phyloP scores from a whole-genome alignment of 768 basidiomycete species.

The Tulasnella sp. region DNA sequence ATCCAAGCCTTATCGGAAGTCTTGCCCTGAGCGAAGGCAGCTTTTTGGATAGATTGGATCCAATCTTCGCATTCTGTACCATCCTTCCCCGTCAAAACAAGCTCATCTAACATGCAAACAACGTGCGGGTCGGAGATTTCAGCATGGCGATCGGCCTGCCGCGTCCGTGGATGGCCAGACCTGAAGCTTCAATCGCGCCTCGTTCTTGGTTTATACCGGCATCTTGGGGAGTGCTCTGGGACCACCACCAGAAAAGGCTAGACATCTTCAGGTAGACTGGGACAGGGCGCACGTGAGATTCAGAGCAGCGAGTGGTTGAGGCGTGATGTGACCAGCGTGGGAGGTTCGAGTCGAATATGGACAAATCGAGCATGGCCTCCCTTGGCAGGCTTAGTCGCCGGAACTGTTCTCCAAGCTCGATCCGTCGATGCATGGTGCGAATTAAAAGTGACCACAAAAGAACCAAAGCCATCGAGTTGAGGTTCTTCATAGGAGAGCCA shows the following conservation, averaged over 20 bases:
- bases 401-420: no score
- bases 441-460: no score
- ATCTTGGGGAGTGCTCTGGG: not conserved
- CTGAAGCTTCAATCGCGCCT: not conserved
- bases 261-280: not conserved
- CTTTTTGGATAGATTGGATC: not conserved
- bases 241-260: not conserved
- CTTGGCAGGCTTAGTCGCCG: no score
- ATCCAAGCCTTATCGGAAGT: not conserved
- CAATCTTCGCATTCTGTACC: not conserved
- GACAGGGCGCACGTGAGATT: no score
- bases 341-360: no score
- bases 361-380: no score
- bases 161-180: not conserved
- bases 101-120: not conserved
- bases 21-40: not conserved
- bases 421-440: no score
- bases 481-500: no score
- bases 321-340: no score
- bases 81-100: not conserved
- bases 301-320: no score
- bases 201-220: not conserved
- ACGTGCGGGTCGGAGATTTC: not conserved
- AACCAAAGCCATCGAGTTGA: no score
- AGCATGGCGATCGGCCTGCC: not conserved